Percentiles rank a stretch among this genome's conserved stretches.
phyloP scores from a whole-genome alignment of 2,329 filamentous ascomycete species.

The Scytalidium sp. region DNA sequence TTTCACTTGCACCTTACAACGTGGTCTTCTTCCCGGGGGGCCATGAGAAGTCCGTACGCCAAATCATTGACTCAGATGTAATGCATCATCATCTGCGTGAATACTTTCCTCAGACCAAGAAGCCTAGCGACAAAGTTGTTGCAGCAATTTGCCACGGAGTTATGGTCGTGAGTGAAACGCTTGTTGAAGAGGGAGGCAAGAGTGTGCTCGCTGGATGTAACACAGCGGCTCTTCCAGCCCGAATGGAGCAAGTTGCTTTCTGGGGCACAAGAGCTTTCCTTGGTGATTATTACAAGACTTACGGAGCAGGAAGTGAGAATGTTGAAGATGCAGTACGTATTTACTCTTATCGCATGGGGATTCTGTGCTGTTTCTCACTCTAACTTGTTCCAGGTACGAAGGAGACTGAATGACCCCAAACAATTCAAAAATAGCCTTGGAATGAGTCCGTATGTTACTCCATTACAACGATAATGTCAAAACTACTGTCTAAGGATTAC shows the following conservation, averaged over 20 bases:
- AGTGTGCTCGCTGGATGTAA: constrained; percentile 44
- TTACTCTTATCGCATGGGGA: background rate
- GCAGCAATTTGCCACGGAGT: constrained; percentile 52
- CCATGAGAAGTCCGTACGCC: constrained; percentile 49
- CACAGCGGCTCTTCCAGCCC: constrained; percentile 46
- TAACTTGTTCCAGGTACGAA: constrained; percentile 34
- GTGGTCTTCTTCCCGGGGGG: constrained; percentile 50
- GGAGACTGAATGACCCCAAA: constrained; percentile 36
- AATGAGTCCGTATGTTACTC: constrained; percentile 36
- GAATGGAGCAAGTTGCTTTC: constrained; percentile 47
- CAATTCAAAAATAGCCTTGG: constrained; percentile 44
- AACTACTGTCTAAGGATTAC: background rate
- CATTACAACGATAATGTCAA: constrained; percentile 6
- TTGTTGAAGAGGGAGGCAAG: constrained; percentile 35
- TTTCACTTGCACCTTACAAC: constrained; percentile 42
- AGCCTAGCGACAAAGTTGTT: constrained; percentile 40
- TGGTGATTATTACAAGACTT: constrained; percentile 56
- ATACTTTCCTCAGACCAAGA: constrained; percentile 46
- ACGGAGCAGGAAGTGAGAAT: constrained; percentile 46
- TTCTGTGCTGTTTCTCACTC: background rate
- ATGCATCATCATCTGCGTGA: constrained; percentile 41
- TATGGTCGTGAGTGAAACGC: constrained; percentile 43
- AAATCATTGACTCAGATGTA: constrained; percentile 45
- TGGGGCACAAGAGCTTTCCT: constrained; percentile 46
- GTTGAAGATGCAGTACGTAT: constrained; percentile 42